Evolutionary conservation across 2,329 filamentous ascomycete genomes (phyloP), one percentile per base, ranked within the genome.

Genomic region (Colletotrichum sp.): DNA sequence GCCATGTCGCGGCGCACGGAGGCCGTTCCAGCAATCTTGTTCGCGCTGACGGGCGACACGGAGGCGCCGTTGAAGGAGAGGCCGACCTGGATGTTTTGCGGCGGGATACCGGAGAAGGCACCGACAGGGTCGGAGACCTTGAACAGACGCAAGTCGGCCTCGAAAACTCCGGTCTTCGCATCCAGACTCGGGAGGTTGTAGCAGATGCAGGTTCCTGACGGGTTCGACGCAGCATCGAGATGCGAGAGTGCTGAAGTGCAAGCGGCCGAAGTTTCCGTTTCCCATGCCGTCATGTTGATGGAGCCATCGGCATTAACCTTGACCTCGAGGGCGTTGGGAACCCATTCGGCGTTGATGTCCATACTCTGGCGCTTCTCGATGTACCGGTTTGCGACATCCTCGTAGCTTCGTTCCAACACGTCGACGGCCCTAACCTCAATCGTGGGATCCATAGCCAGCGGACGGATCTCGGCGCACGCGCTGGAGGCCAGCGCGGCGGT

Each of bases 121-220:
- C 87, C 91, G 6, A 85, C 88, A 1, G 94, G 89, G 1, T 89
- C 84, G 8, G 92, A 92, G 63, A 96, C 85, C 83, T 93, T 92
- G 85, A 92, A 97, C 76, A 97, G 87, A 70, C 95, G 90, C 67
- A 97, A 84, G 82, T 97, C 95, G 34, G 95, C 94, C 84, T 94
- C 91, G 82, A 97, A 97, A 18, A 92, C 87, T 34, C 95, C 95
- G 1, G 90, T 92, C 6, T 84, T 84, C 79, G 90, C 91, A 85
- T 96, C 90, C 73, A 95, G 89, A 52, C 91, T 91, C 0, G 93
- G 92, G 28, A 98, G 85, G 82, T 97, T 98, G 87, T 96, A 97
- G 89, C 95, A 98, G 64, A 95, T 91, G 75, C 93, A 94, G 64
- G 95, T 91, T 67, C 95, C 95, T 12, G 94, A 94, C 7, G 94